Evolutionary conservation across 1,284 basidiomycete genomes (phyloP).

Genomic region (Microbotryomycetes sp.): DNA sequence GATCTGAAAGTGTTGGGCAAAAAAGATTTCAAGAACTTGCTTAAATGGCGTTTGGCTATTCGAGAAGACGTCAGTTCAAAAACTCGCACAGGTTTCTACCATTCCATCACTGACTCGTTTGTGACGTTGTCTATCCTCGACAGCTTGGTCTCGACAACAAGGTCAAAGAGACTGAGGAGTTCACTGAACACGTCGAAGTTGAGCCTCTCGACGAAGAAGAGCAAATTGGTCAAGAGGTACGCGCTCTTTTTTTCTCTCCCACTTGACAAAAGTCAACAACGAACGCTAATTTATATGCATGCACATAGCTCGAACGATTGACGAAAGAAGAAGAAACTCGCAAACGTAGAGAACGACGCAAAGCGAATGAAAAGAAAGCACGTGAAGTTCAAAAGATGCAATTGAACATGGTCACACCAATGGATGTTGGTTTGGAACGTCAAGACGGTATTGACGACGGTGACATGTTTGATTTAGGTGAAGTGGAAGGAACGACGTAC

Average conservation of each 20-base stretch:
- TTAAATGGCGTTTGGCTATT: slow-evolving; percentile 82
- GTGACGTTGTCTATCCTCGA: slow-evolving; percentile 11
- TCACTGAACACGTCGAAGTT: slow-evolving; percentile 68
- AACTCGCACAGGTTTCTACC: background rate
- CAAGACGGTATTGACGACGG: slow-evolving; percentile 53
- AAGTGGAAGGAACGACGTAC: slow-evolving; percentile 52
- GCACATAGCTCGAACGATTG: slow-evolving; percentile 58
- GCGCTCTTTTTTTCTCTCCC: slow-evolving; percentile 21
- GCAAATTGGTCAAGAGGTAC: slow-evolving; percentile 77
- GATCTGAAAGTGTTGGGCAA: slow-evolving; percentile 97
- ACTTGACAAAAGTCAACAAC: background rate
- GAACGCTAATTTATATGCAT: background rate
- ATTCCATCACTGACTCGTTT: slow-evolving; percentile 4
- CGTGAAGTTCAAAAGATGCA: slow-evolving; percentile 92
- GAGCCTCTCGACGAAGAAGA: slow-evolving; percentile 79
- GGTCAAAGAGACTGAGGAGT: slow-evolving; percentile 58
- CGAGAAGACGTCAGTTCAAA: slow-evolving; percentile 62
- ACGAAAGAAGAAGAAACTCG: slow-evolving; percentile 63
- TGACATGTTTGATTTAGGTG: slow-evolving; percentile 77
- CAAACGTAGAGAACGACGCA: slow-evolving; percentile 71
- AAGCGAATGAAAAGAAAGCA: slow-evolving; percentile 81
- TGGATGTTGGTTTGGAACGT: slow-evolving; percentile 86
- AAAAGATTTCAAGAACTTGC: slow-evolving; percentile 86
- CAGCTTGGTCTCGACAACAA: slow-evolving; percentile 77
- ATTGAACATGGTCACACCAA: slow-evolving; percentile 90